Conservation (phyloP, 225 moss, liverwort and hornwort genomes). For the Sphagnum contortum region DNA sequence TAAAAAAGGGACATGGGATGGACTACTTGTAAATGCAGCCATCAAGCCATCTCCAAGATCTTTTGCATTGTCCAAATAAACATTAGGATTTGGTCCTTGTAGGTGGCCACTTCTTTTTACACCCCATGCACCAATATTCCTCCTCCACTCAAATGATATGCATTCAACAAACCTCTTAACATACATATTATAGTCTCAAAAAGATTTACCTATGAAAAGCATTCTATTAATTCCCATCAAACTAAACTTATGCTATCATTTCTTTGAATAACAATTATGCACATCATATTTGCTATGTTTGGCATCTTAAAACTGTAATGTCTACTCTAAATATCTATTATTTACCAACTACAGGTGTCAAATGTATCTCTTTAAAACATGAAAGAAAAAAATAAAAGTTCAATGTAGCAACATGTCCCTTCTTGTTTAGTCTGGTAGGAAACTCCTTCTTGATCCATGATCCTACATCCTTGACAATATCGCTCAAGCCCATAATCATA, state of each 20-base stretch:
- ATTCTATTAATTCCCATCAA: no score
- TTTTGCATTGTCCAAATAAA: conserved; percentile 63
- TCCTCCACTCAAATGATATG: conserved; percentile 64
- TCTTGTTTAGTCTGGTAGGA: conserved; percentile 41
- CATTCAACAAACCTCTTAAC: conserved; percentile 85
- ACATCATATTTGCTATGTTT: no score
- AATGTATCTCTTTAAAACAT: no score
- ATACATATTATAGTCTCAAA: conserved; percentile 97
- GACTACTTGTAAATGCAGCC: conserved; percentile 64
- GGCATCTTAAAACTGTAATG: no score
- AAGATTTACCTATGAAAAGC: conserved; percentile 52
- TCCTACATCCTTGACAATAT: conserved; percentile 74
- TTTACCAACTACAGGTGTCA: no score
- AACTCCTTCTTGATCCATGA: conserved; percentile 72
- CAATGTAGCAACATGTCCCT: conserved; percentile 45
- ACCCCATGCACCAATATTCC: conserved; percentile 23
- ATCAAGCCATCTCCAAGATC: conserved; percentile 84
- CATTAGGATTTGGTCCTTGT: conserved; percentile 40
- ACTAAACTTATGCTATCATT: no score
- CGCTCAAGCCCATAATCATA: conserved; percentile 86
- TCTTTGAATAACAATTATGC: no score
- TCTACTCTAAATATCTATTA: no score
- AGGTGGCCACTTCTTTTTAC: conserved; percentile 24
- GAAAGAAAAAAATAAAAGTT: not conserved
- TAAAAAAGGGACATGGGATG: conserved; percentile 72